A percentile compares a stretch with the other conserved stretches of the same genome.
phyloP scores from a whole-genome alignment of 805 yeast genomes.

The Wickerhamiella dianesei region DNA sequence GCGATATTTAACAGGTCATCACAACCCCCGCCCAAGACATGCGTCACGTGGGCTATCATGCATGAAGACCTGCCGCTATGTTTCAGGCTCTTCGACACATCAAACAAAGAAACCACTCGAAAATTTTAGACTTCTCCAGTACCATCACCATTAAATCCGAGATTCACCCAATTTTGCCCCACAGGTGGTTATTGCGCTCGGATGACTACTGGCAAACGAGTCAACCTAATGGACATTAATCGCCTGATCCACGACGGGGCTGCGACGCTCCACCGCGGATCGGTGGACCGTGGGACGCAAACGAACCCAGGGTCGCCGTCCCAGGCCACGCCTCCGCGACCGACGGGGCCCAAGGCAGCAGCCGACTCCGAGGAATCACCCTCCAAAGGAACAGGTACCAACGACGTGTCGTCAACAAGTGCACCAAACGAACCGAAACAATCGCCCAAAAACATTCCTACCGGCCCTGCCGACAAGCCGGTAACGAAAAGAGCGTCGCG shows the following conservation, averaged over 20 bases:
- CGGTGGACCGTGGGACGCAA: slow-evolving; percentile 5
- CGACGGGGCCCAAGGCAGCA: background rate
- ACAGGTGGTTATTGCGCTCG: too few relatives aligned
- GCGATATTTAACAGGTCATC: too few relatives aligned
- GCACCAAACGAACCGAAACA: slow-evolving; percentile 9
- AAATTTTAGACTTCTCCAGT: too few relatives aligned
- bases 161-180: background rate
- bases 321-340: background rate
- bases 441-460: slow-evolving; percentile 22
- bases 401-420: slow-evolving; percentile 1
- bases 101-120: too few relatives aligned
- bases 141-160: too few relatives aligned
- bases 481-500: too few relatives aligned
- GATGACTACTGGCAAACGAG: too few relatives aligned
- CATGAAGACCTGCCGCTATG: too few relatives aligned
- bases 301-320: background rate
- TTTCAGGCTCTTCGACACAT: too few relatives aligned
- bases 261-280: slow-evolving; percentile 13
- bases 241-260: slow-evolving; percentile 14
- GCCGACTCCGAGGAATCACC: background rate
- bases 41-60: too few relatives aligned
- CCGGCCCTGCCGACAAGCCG: background rate
- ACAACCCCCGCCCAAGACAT: too few relatives aligned
- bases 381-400: too few relatives aligned
- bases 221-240: background rate